phyloP scores from a whole-genome alignment of 139 green algal species.

The Chlorella sorokiniana region DNA sequence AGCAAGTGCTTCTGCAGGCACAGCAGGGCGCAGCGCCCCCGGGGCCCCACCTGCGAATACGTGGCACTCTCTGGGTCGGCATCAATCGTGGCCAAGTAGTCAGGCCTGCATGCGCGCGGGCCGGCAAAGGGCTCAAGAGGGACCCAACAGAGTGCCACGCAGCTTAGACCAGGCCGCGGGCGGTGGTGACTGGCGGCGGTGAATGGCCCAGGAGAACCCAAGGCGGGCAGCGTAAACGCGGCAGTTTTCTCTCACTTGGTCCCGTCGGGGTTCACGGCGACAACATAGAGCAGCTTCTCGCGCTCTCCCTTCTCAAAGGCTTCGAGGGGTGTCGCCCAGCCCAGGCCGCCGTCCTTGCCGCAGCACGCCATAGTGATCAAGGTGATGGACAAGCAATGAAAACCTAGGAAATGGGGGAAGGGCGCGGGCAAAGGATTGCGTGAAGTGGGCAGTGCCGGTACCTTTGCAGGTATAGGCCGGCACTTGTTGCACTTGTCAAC shows the following conservation, averaged over 20 bases:
- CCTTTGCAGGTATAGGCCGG: too few species aligned
- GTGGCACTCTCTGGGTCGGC: slow-evolving; percentile 53
- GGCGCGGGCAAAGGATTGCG: too few species aligned
- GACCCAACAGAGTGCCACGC: too few species aligned
- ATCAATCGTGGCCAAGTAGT: slow-evolving; percentile 80
- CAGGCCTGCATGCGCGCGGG: slow-evolving; percentile 43
- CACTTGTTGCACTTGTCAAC: too few species aligned
- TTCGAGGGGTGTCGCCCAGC: slow-evolving; percentile 40
- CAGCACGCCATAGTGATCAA: slow-evolving; percentile 1
- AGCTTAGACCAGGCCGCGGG: background rate
- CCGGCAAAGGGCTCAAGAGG: background rate
- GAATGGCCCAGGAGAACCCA: too few species aligned
- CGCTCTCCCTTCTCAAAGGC: slow-evolving; percentile 51
- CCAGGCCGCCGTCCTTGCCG: background rate
- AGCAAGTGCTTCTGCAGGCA: too few species aligned
- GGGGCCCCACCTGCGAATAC: slow-evolving; percentile 46
- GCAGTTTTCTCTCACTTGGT: background rate
- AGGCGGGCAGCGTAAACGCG: too few species aligned
- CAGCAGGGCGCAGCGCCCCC: background rate
- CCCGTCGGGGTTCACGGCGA: slow-evolving; percentile 50
- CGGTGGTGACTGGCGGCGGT: background rate
- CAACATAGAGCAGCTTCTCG: slow-evolving; percentile 77
- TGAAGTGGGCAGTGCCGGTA: too few species aligned
- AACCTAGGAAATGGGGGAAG: background rate
- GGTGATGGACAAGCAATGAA: background rate